Evolutionary conservation across 2,329 filamentous ascomycete species (phyloP), one percentile per base, ranked within the genome.

Genomic region (Colletotrichum musicola): DNA sequence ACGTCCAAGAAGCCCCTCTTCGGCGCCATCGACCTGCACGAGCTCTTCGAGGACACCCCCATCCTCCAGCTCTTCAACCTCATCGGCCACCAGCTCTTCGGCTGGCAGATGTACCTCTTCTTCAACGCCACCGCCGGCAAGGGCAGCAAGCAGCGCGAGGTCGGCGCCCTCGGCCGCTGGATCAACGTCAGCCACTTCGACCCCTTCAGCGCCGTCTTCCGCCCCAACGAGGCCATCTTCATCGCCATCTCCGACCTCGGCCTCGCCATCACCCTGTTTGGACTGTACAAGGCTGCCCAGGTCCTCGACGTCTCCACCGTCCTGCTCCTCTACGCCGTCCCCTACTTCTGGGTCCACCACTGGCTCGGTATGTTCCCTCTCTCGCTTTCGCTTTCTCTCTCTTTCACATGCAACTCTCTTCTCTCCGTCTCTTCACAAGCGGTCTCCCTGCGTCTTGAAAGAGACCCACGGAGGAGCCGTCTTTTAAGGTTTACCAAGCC

Each of bases 311-410:
- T 80, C 71, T 84, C 83, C 73, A 90, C 85, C 50, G 83, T 90
- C 16, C 79, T 86, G 62, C 80, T 89, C 53, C 80, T 91, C 16
- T 92, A 92, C 77, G 81, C 83, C 30, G 82, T 90, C 42, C 90
- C 91, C 16, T 93, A 91, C 77, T 75, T 91, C 69, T 92, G 90
- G 90, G 85, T 91, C 40, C 89, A 92, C 81, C 88, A 92, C 82
- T 92, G 89, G 89, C 84, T 92, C 62, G 85, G 86, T 89, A 80
- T 74, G 84, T 51, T 25, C 13, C 10, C 30, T 22, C 38, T 7
- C 38, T 54, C 38, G 4, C 18, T 13, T 27, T 18, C 22, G 13
- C 6, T 46, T 9, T 25, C n/a, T 49, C 59, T 35, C 30, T 35
- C 22, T 4, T 4, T 35, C 30, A 35, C 30, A 35, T 35, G 30